Base-by-base conservation (phyloP, 495 filamentous ascomycete species). In the Aspergillus coremiiformis region DNA sequence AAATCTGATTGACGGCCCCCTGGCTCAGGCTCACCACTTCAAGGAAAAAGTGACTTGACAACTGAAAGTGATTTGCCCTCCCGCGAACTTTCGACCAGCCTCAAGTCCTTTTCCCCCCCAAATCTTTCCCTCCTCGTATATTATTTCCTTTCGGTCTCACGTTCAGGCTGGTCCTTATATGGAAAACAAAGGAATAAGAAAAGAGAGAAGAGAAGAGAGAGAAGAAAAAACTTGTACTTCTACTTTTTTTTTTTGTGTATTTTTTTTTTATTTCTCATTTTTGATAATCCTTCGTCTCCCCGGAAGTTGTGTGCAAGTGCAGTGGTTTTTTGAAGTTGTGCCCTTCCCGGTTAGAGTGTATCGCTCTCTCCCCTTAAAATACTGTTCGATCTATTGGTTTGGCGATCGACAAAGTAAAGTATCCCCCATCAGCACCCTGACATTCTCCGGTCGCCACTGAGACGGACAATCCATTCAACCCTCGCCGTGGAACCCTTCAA, bases 331-430 rank as follows among this genome's bases (percentile, higher is more conserved):
- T 62, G 54, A 33, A 47, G 51, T 49, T 54, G 56, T 58, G 51
- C 59, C 55, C 55, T 61, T 58, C 55, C 53, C 55, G 55, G 50
- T 39, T 52, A 51, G 55, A 56, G 55, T 56, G 51, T 53, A 61
- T 61, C 52, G 52, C 58, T 52, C 57, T 56, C 55, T 61, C 59
- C 59, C 59, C 59, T 58, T 62, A 58, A 62, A 58, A 58, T 39
- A 39, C 47, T 50, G 26, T 20, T 50, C 41, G 43, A 47, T 48
- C 52, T 57, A 51, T 54, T 52, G 22, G 51, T 51, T 55, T 39
- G 45, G 52, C 44, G 47, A 54, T 56, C 51, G 55, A 52, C 49
- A 52, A 47, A 39, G 39, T 48, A 47, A 46, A 32, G 32, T 30
- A 21, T 41, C 44, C 54, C 21, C 54, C 21, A 41, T 49, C 58